Conservation (phyloP, 106 monocot species). For the Dendrobium officinale region DNA sequence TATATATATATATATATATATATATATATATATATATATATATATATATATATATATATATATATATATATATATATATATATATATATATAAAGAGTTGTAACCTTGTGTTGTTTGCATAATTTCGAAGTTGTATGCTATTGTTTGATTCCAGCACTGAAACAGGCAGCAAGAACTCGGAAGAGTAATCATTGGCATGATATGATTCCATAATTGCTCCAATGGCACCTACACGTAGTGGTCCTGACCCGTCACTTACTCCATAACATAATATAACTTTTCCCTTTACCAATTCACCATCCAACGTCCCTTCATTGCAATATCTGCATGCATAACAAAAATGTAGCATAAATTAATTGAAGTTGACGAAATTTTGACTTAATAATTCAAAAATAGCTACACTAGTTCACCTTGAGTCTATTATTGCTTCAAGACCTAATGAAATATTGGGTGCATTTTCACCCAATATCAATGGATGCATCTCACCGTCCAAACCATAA, state of each 20-base stretch:
- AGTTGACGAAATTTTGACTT: too few species aligned
- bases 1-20: too few species aligned
- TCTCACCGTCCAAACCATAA: background rate
- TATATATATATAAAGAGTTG: too few species aligned
- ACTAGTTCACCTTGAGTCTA: background rate
- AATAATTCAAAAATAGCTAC: too few species aligned
- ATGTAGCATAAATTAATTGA: background rate
- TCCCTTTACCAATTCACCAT: constrained; percentile 16
- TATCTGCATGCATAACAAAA: background rate
- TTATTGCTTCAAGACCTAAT: background rate
- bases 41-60: too few species aligned
- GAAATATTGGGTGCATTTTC: constrained; percentile 17
- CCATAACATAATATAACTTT: constrained; percentile 24
- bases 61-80: too few species aligned
- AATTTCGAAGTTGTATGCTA: background rate
- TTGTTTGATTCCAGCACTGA: background rate
- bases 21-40: too few species aligned
- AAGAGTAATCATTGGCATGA: constrained; percentile 2
- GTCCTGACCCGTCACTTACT: constrained; percentile 1
- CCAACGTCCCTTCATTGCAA: constrained; percentile 8
- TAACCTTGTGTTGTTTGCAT: constrained; percentile 16
- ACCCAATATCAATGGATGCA: constrained; percentile 21
- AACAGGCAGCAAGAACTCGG: constrained; percentile 7
- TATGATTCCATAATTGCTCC: constrained; percentile 16
- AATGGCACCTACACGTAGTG: constrained; percentile 7